A percentile compares a stretch with the other conserved stretches of the same genome.
Conservation (phyloP, 2,329 filamentous ascomycete genomes). For the Eutypa lata region DNA sequence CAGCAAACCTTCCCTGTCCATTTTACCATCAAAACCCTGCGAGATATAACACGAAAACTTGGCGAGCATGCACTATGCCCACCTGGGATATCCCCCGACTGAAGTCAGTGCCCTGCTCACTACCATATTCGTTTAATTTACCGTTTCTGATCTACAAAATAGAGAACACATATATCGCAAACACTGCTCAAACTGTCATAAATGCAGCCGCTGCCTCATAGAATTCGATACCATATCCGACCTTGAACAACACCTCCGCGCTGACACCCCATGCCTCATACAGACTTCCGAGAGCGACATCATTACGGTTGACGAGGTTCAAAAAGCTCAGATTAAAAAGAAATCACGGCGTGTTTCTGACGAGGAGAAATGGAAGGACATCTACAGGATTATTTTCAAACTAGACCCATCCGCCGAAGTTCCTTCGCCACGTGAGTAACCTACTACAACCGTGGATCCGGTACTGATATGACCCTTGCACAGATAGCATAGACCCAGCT, state of each 20-base stretch:
- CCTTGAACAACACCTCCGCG: conserved; percentile 11
- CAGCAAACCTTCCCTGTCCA: conserved; percentile 10
- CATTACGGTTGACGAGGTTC: conserved; percentile 8
- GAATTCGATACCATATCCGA: conserved; percentile 9
- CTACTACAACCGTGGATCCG: background rate
- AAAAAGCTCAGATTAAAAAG: conserved; percentile 11
- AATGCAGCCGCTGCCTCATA: conserved; percentile 13
- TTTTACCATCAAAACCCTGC: conserved; percentile 8
- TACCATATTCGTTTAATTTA: background rate
- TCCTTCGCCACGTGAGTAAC: conserved; percentile 16
- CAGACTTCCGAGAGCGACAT: background rate
- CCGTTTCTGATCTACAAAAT: background rate
- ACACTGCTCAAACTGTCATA: conserved; percentile 7
- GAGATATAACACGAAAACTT: conserved; percentile 8
- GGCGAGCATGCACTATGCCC: conserved; percentile 9
- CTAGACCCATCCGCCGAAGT: conserved; percentile 6
- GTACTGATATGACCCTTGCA: background rate
- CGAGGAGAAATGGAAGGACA: conserved; percentile 15
- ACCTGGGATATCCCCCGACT: conserved; percentile 10
- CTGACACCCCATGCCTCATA: conserved; percentile 3
- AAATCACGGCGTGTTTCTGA: conserved; percentile 9
- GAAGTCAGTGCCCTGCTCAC: conserved; percentile 5
- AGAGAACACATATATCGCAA: conserved; percentile 18
- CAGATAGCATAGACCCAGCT: too few relatives aligned
- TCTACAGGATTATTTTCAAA: conserved; percentile 16